Percentiles rank a stretch among this genome's conserved stretches.
These are phyloP conservation scores for Leccinum olivaceopallidum DNA, from an alignment of 768 basidiomycete genomes.

Conservation along the genomic window DNA sequence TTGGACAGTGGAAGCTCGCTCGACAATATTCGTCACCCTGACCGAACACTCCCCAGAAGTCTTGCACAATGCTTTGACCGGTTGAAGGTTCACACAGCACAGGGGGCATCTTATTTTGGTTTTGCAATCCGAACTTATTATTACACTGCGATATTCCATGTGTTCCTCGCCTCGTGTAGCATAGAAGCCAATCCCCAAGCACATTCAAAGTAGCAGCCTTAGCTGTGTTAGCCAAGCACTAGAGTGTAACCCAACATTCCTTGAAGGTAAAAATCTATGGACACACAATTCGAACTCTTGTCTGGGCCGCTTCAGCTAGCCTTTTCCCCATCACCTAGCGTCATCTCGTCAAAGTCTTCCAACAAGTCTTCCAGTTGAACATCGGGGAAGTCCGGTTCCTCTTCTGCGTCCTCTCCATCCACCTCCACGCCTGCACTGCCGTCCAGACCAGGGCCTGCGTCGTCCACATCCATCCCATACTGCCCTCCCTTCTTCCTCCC, in stretches of 20 bases:
- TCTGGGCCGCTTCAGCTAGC: neutral
- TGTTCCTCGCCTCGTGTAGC: neutral
- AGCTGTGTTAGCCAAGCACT: neutral
- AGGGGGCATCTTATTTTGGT: neutral
- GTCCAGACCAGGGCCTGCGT: slow-evolving; percentile 33
- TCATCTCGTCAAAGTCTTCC: slow-evolving; percentile 93
- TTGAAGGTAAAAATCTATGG: no score
- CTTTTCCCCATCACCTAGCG: slow-evolving; percentile 49
- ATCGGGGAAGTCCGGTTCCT: slow-evolving; percentile 88
- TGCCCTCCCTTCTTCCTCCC: slow-evolving; percentile 28
- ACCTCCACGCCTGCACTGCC: slow-evolving; percentile 21
- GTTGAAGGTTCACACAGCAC: neutral
- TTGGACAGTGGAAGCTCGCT: neutral
- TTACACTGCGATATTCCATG: neutral
- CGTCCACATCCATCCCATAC: slow-evolving; percentile 68
- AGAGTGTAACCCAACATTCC: neutral
- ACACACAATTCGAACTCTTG: neutral
- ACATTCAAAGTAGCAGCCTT: neutral
- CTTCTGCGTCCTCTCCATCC: slow-evolving; percentile 50
- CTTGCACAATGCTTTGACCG: neutral
- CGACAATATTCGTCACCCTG: neutral
- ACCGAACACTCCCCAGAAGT: neutral
- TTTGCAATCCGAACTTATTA: neutral
- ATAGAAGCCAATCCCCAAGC: no score
- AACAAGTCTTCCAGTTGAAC: slow-evolving; percentile 82